Evolutionary conservation across 148 eudicot genomes (phyloP), one percentile per base, ranked within the genome.

Genomic region (Heliamphora exappendiculata): DNA sequence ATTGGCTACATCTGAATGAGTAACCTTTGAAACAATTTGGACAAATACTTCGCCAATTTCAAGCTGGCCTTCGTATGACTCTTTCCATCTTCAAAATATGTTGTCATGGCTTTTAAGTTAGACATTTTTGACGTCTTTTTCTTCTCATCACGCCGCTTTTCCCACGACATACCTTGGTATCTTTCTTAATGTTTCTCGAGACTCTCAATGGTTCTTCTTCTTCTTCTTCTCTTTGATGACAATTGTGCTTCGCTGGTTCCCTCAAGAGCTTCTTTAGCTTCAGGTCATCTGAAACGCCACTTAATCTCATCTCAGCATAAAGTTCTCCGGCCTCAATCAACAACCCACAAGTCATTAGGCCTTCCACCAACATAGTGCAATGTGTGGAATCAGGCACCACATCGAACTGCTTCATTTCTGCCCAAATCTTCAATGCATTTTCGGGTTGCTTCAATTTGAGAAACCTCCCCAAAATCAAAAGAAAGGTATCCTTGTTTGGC

Each of bases 351-450:
- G 76, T 84, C 37, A 69, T 86, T 83, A 94, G 72, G 57, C 94
- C 92, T 72, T 81, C 77, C 42, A 94, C 84, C 79, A 92, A 75
- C 54, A 83, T 28, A 65, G 57, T 49, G 68, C 88, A 92, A 80
- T 87, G 94, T 69, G 50, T 83, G 72, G 83, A 76, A 70, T 81
- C 92, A 41, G 84, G 88, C 28, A 42, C 74, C 42, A 92, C 86
- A 42, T 80, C 86, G 77, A 81, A 89, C 44, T 67, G 49, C 75
- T 75, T 80, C 97, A 94, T 90, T 64, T 92, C 89, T 67, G 74
- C 84, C 95, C 91, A 91, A 63, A 94, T 82, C 86, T 80, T 89
- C 72, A 92, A 79, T 7, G 82, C 93, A 87, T 84, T 78, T 72
- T 82, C 91, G 72, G 96, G 91, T 64, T 87, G 87, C 77, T 84